phyloP scores from a whole-genome alignment of 1,139 yeast species.

The Suzukiozyma palmioleophila region DNA sequence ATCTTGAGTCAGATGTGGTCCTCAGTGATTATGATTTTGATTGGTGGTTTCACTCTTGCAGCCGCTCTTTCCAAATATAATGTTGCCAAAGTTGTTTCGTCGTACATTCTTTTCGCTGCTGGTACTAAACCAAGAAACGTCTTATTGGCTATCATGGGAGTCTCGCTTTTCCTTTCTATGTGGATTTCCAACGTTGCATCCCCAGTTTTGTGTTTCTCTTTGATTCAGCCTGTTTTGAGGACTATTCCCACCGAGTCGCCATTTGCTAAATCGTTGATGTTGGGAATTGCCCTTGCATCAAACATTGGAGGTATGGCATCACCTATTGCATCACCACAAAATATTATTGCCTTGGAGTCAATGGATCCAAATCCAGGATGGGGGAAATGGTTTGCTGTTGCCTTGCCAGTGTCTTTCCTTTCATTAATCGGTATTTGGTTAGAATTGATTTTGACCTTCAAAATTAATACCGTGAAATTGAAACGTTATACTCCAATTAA shows the following conservation, averaged over 20 bases:
- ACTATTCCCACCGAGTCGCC: constrained; percentile 75
- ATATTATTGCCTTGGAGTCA: constrained; percentile 79
- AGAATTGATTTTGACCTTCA: constrained; percentile 63
- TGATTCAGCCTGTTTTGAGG: constrained; percentile 82
- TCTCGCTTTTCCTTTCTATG: constrained; percentile 83
- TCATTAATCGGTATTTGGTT: constrained; percentile 68
- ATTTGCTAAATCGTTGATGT: constrained; percentile 76
- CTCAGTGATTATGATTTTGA: constrained; percentile 78
- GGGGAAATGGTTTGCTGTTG: constrained; percentile 89
- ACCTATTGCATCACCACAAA: constrained; percentile 94
- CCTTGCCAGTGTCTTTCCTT: constrained; percentile 71
- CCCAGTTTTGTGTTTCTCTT: constrained; percentile 86
- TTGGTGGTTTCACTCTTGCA: constrained; percentile 93
- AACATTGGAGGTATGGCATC: constrained; percentile 96
- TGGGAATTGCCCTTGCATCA: constrained; percentile 89
- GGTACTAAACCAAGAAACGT: constrained; percentile 83
- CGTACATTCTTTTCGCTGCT: constrained; percentile 73
- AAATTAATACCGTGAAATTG: constrained; percentile 44
- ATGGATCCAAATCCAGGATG: constrained; percentile 92
- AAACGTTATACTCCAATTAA: constrained; percentile 60
- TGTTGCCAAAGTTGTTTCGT: constrained; percentile 79
- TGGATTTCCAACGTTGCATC: constrained; percentile 98
- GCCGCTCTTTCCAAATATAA: constrained; percentile 90
- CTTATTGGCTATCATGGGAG: constrained; percentile 74
- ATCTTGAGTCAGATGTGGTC: constrained; percentile 92